A percentile compares a stretch with the other conserved stretches of the same genome.
These are phyloP conservation scores for Maudiozyma serrabonitensis DNA, from an alignment of 805 yeast genomes.

Conservation along the genomic window DNA sequence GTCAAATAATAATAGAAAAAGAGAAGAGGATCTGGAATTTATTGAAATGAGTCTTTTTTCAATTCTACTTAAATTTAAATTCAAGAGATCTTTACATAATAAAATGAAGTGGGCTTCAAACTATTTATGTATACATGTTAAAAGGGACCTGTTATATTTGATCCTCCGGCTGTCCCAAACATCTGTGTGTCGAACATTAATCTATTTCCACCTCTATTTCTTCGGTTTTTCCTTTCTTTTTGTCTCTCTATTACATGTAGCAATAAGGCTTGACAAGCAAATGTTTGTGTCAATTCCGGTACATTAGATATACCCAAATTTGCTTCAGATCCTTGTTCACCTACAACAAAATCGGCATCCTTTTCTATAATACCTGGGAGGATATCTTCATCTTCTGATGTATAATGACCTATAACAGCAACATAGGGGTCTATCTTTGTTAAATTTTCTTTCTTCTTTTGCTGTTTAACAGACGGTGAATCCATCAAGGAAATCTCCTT, in stretches of 20 bases:
- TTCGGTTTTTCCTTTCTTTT: background rate
- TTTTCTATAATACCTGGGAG: constrained; percentile 6
- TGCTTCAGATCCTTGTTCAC: constrained; percentile 6
- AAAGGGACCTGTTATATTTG: no score
- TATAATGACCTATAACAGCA: constrained; percentile 8
- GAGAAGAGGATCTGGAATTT: no score
- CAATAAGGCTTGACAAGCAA: constrained; percentile 10
- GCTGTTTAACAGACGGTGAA: constrained; percentile 2
- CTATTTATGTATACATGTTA: no score
- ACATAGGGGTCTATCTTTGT: background rate
- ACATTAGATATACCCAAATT: constrained; percentile 8
- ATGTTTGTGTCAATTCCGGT: constrained; percentile 8
- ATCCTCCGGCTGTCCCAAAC: background rate
- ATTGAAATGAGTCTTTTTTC: no score
- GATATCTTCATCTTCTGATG: constrained; percentile 5
- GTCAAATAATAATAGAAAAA: no score
- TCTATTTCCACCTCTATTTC: background rate
- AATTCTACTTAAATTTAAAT: no score
- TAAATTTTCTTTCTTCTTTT: constrained; percentile 1
- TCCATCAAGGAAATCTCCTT: constrained; percentile 2
- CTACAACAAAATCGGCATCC: constrained; percentile 7
- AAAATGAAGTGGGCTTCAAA: no score
- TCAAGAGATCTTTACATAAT: no score
- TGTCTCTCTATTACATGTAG: constrained; percentile 7
- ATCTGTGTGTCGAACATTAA: background rate